Evolutionary conservation across 2,329 filamentous ascomycete species (phyloP), one percentile per base, ranked within the genome.

Genomic region (Dactylellina sp.): DNA sequence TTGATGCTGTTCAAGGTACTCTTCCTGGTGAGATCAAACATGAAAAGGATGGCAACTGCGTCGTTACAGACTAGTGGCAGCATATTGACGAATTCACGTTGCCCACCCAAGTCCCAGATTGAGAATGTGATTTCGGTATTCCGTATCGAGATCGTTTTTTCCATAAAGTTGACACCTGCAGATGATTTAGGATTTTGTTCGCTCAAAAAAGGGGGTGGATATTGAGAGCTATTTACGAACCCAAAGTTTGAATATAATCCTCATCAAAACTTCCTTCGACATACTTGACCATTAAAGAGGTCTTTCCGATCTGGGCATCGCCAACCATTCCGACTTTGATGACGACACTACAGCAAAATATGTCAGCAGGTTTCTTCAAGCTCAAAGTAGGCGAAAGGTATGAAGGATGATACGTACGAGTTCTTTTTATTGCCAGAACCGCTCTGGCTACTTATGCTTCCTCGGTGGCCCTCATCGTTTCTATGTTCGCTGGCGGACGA

Each of bases 321-420:
- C 95, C 95, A 49, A 99, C 95, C 95, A 99, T 99, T 80, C 95
- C 95, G 57, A 99, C 95, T 83, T 99, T 99, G 85, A 99, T 98
- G 66, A 99, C 95, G 39, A 99, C 95, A 79, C 87, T 89, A 60
- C 76, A 25, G 40, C 24, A 12, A 22, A 24, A 20, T 2, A 35
- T 37, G 56, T 62, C 46, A 56, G 42, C 14, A 7, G 37, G 20
- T 16, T 55, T 52, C 7, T 11, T 25, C 9, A 22, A 14, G n/a
- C 4, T n/a, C 14, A 20, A 20, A 11, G n/a, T 37, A 18, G 11
- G 37, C 7, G 14, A 39, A 46, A 11, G 16, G 22, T 25, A 18
- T 18, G 16, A 25, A 28, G 1, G 12, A 28, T 32, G 28, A 37
- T 47, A 75, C 71, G 20, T 75, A 75, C 71, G 71, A 75, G 16